Conservation (phyloP, 2,329 filamentous ascomycete genomes). For the Pseudogymnoascus sp. region DNA sequence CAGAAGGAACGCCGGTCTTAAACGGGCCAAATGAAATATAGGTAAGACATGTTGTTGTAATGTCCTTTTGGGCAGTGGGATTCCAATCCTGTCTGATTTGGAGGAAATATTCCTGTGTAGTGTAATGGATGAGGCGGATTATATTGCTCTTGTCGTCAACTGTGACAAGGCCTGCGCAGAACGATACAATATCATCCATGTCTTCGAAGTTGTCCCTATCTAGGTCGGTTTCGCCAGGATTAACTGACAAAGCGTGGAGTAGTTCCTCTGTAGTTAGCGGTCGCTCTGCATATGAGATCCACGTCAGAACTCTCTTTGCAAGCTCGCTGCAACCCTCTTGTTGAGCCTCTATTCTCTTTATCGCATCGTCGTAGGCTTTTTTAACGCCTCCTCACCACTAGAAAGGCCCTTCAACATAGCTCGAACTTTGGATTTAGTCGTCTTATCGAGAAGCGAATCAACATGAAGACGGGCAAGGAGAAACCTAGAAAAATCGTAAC, state of each 20-base stretch:
- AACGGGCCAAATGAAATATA: background rate
- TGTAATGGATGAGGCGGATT: slow-evolving; percentile 22
- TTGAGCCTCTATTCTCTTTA: background rate
- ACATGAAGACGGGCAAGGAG: background rate
- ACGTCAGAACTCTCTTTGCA: background rate
- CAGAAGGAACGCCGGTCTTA: background rate
- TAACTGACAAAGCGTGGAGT: background rate
- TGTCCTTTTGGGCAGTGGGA: background rate
- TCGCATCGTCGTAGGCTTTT: background rate
- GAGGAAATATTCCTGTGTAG: slow-evolving; percentile 23
- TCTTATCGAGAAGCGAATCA: background rate
- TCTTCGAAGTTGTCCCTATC: background rate
- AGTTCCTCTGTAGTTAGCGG: background rate
- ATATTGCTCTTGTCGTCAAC: slow-evolving; percentile 10
- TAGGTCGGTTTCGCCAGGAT: background rate
- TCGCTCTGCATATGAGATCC: background rate
- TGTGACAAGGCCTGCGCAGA: slow-evolving; percentile 19
- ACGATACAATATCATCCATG: slow-evolving; percentile 17
- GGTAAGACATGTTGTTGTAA: background rate
- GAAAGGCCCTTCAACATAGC: background rate
- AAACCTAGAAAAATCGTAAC: background rate
- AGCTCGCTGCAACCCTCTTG: background rate
- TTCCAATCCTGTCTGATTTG: background rate
- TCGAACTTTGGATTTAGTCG: background rate
- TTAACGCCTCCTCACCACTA: background rate